Conservation (phyloP, 345 rosid genomes). For the Corchorus capsularis region DNA sequence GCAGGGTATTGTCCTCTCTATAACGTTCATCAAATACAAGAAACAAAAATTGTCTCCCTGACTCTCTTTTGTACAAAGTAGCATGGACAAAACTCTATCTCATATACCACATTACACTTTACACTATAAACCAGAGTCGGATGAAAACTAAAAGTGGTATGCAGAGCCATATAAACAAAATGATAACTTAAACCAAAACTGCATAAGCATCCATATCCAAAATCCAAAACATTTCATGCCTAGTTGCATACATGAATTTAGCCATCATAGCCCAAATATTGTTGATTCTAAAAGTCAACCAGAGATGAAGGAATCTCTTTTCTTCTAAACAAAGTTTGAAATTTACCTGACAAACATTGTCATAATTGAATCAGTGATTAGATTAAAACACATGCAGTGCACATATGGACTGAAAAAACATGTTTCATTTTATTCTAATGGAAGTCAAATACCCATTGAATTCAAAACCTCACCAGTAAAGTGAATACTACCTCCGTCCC, state of each 20-base stretch:
- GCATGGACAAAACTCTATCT: background rate
- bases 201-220: background rate
- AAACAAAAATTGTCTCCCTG: background rate
- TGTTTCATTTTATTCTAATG: background rate
- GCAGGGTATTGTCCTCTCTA: background rate
- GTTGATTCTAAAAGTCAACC: background rate
- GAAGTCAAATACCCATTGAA: background rate
- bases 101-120: background rate
- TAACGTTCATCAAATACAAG: background rate
- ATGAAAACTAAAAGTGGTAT: background rate
- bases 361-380: background rate
- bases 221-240: background rate
- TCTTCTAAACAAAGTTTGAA: background rate
- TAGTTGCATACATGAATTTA: background rate
- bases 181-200: background rate
- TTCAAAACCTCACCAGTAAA: slow-evolving; percentile 3
- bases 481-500: no score
- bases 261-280: background rate
- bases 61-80: slow-evolving; percentile 2
- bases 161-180: background rate
- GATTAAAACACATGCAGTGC: background rate
- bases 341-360: background rate
- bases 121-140: background rate
- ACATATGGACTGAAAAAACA: background rate
- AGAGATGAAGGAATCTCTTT: background rate